Evolutionary conservation across 2,329 filamentous ascomycete species (phyloP).

Genomic region (Orbilia ellipsospora): DNA sequence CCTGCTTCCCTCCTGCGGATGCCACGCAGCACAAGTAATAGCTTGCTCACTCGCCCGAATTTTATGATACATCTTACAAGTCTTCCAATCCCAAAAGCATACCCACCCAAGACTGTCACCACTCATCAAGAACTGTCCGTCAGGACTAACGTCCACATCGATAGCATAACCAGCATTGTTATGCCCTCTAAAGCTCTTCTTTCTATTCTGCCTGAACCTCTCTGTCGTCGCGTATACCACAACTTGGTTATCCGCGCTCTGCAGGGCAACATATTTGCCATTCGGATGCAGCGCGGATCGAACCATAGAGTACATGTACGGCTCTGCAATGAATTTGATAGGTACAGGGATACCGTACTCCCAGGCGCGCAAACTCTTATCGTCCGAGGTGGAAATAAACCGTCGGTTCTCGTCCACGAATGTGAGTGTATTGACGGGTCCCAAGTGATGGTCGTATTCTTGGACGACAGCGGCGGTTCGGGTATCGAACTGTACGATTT

Average conservation of each 20-base stretch:
- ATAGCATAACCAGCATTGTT: slow-evolving; percentile 95
- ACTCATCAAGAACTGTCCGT: slow-evolving; percentile 88
- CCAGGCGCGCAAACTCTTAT: slow-evolving; percentile 95
- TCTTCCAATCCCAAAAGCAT: slow-evolving; percentile 99
- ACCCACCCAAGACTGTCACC: slow-evolving; percentile 90
- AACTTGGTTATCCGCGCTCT: slow-evolving; percentile 94
- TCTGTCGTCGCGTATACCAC: slow-evolving; percentile 94
- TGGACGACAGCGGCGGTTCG: slow-evolving; percentile 85
- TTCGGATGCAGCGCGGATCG: slow-evolving; percentile 84
- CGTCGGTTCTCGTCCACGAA: slow-evolving; percentile 94
- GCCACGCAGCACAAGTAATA: slow-evolving; percentile 90
- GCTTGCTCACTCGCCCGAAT: slow-evolving; percentile 84
- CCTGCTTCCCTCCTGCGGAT: slow-evolving; percentile 97
- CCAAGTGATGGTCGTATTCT: slow-evolving; percentile 97
- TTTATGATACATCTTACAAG: slow-evolving; percentile 98
- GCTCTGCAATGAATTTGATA: slow-evolving; percentile 97
- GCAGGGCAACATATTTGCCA: slow-evolving; percentile 93
- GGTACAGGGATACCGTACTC: slow-evolving; percentile 98
- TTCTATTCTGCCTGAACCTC: slow-evolving; percentile 95
- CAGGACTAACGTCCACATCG: slow-evolving; percentile 86
- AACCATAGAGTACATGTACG: slow-evolving; percentile 97
- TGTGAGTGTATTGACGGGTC: slow-evolving; percentile 96
- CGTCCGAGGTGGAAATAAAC: slow-evolving; percentile 98
- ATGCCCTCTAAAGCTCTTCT: slow-evolving; percentile 95
- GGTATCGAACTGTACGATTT: slow-evolving; percentile 96